Base-by-base conservation (phyloP, 768 basidiomycete species). In the Fomitopsis pulvina region DNA sequence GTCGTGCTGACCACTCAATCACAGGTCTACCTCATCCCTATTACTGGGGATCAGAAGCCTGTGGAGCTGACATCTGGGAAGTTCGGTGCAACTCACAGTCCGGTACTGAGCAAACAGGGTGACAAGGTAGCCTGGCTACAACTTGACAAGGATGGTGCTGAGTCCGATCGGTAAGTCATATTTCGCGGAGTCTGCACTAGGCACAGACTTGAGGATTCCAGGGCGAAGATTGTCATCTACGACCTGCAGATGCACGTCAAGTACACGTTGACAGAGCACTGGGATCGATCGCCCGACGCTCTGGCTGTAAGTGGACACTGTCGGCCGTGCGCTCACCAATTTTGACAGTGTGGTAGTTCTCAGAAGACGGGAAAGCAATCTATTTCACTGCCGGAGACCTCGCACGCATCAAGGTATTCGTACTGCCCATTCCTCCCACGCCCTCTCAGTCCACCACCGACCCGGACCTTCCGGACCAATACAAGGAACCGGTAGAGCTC, bases 101-200 rank as follows among this genome's bases (percentile, higher is more conserved):
- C 91, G 0, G 76, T 79, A 6, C 80, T 95, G 64, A 87, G 73
- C 51, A 67, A 68, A 2, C 68, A 79, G 41, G 88, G 85, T 0
- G 75, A 75, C 43, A 85, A 85, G 64, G 81, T 80, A 1, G 92
- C 87, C 1, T 98, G 94, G 94, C 68, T 90, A 32, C 88, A 97
- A 64, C 77, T 93, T 53, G 81, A 84, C 45, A 64, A 86, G 61
- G 92, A 97, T 57, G 93, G 94, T 1, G 86, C 93, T 57, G 94
- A 97, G 66, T 76, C 85, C 45, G 94, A 95, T 67, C 79, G 86
- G 83, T 81, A 52, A 48, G 34, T 41, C 22, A 26, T 18, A 4
- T 37, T 30, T 18, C 4, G 14, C 4, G 14, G 34, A 12, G 18
- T 37, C 21, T 27, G 48, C 32, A 16, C 11, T 6, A 11, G 18